Evolutionary conservation across 129 eudicot genomes (phyloP), one percentile per base, ranked within the genome.

Genomic region (Calendula officinalis): DNA sequence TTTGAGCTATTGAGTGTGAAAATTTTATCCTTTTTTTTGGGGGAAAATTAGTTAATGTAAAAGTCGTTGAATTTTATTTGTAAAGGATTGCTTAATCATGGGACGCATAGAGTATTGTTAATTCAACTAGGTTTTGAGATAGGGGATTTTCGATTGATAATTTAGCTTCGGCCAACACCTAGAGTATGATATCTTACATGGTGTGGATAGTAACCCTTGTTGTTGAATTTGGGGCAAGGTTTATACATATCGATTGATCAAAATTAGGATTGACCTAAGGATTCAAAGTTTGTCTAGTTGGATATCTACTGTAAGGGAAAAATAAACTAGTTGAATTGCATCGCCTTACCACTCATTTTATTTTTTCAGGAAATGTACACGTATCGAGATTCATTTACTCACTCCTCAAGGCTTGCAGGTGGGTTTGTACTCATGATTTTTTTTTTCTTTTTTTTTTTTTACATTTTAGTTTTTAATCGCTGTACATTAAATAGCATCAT

Each of bases 361-460:
- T 68, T 5, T 76, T 63, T 2, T 33, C 84, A 89, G 97, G 80
- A 89, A 91, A 91, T 91, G 97, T 77, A 91, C 97, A 45, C 79
- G 97, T 14, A 83, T 90, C 43, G 97, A 90, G 88, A 90, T 90
- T 56, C 97, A 90, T 78, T 57, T 83, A 60, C 82, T 89, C 56
- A 78, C 95, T 27, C 80, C 91, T 7, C 88, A 81, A 66, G 97
- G 97, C 65, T 71, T 86, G 71, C 97, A 90, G 97, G 95, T 86
- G 67, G 5, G 61, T 57, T 51, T 39, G 45, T 51, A 5, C 42
- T 57, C 9, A 36, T n/a, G 30, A 2, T 52, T 64, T 10, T 40
- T 27, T 51, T 2, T 30, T 44, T 1, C 10, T 8, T 48, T 4
- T 11, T 51, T 13, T 10, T 60, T 22, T 36, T 0, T 56, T 34